Conservation (phyloP, 805 yeast genomes). For the Ogataea neopini region DNA sequence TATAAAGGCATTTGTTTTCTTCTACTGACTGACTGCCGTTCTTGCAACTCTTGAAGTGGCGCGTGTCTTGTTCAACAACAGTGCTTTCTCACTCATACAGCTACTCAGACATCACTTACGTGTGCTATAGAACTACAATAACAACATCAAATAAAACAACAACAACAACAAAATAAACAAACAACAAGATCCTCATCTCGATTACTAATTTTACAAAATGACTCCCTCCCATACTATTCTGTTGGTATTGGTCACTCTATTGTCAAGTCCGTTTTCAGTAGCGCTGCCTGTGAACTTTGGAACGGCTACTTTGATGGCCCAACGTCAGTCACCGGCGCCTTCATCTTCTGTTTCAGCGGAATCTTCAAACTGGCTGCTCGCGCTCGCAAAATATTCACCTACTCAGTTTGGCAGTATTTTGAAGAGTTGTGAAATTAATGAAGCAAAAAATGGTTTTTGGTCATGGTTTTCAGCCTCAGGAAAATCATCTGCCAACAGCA, state of each 20-base stretch:
- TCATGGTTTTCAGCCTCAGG: slow-evolving; percentile 1
- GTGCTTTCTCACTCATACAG: background rate
- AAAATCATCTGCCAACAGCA: background rate
- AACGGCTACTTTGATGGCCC: background rate
- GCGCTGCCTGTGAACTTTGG: slow-evolving; percentile 16
- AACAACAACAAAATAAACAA: slow-evolving; percentile 2
- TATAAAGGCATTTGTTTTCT: background rate
- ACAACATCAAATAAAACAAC: background rate
- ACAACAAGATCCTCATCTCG: background rate
- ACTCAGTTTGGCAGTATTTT: slow-evolving; percentile 8
- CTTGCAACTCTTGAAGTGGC: slow-evolving; percentile 4
- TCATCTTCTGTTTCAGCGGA: background rate
- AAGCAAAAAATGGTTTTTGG: slow-evolving; percentile 7
- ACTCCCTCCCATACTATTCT: slow-evolving; percentile 6
- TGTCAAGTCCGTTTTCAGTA: background rate
- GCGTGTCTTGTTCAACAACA: background rate
- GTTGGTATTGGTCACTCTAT: slow-evolving; percentile 6
- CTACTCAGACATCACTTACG: background rate
- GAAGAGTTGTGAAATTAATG: background rate
- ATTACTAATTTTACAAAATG: slow-evolving; percentile 4
- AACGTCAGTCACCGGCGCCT: background rate
- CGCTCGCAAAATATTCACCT: slow-evolving; percentile 9
- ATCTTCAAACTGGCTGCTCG: slow-evolving; percentile 4
- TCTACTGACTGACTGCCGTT: background rate
- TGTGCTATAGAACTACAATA: background rate